Percentiles rank a stretch among this genome's conserved stretches.
phyloP scores from a whole-genome alignment of 306 rosid genomes.

The Sesbania bispinosa region DNA sequence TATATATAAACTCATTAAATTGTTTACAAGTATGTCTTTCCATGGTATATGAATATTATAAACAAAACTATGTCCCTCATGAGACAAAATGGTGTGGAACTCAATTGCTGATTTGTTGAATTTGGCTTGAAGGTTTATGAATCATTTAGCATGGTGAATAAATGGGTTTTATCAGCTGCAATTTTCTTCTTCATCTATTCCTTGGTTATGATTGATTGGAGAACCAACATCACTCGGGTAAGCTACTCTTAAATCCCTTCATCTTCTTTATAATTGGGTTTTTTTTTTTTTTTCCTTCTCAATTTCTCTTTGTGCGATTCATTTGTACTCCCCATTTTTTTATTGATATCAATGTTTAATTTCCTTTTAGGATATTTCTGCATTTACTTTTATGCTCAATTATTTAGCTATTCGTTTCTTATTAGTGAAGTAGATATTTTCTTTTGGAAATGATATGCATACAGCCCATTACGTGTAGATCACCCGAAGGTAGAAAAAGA shows the following conservation, averaged over 20 bases:
- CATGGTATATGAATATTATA: no score
- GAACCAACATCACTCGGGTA: constrained; percentile 1
- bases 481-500: no score
- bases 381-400: not conserved
- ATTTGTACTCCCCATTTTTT: not conserved
- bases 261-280: not conserved
- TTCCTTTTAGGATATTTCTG: not conserved
- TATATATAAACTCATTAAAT: no score
- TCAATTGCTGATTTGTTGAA: not conserved
- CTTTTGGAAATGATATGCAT: no score
- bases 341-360: not conserved
- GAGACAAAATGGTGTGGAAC: not conserved
- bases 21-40: no score
- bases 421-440: not conserved
- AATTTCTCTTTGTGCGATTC: not conserved
- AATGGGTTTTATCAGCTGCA: not conserved
- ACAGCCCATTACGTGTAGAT: no score
- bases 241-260: not conserved
- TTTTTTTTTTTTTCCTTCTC: not conserved
- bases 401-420: no score
- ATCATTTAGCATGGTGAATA: not conserved
- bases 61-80: not conserved
- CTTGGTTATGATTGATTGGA: not conserved
- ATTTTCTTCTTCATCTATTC: not conserved
- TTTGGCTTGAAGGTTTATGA: not conserved